phyloP scores from a whole-genome alignment of 1,284 basidiomycete genomes.

The Irpex sp. region DNA sequence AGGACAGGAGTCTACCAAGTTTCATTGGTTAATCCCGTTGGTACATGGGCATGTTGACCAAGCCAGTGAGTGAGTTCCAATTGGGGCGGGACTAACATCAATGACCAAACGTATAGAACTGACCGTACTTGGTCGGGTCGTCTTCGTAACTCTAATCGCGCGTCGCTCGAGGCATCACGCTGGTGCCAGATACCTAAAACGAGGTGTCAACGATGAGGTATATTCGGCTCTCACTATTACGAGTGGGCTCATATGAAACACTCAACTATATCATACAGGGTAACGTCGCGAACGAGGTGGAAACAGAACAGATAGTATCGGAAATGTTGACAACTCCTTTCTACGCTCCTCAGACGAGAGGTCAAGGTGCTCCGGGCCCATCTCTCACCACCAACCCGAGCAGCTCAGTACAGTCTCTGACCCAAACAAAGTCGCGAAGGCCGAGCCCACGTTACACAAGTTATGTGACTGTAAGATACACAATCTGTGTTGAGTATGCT shows the following conservation, averaged over 20 bases:
- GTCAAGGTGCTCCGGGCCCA: not conserved
- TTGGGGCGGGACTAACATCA: not conserved
- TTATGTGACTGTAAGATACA: constrained; percentile 73
- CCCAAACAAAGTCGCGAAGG: constrained; percentile 29
- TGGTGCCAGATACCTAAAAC: constrained; percentile 92
- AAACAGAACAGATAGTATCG: constrained; percentile 97
- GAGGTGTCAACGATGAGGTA: constrained; percentile 92
- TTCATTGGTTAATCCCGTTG: constrained; percentile 88
- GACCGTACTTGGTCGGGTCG: constrained; percentile 84
- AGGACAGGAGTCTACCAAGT: constrained; percentile 43
- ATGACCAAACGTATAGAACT: constrained; percentile 56
- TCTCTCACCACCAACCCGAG: not conserved
- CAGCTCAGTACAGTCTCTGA: not conserved
- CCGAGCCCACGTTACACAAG: constrained; percentile 89
- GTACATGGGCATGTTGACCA: constrained; percentile 98
- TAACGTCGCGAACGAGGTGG: constrained; percentile 98
- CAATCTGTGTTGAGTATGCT: not conserved
- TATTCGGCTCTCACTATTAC: not conserved
- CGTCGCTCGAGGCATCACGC: constrained; percentile 94
- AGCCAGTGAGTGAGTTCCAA: constrained; percentile 71
- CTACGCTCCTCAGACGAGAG: constrained; percentile 53
- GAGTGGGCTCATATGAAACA: too few species aligned
- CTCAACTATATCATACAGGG: constrained; percentile 50
- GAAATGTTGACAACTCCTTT: constrained; percentile 93
- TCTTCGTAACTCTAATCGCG: constrained; percentile 94